Evolutionary conservation across 305 asterid genomes (phyloP).

Genomic region (Ajuga reptans): DNA sequence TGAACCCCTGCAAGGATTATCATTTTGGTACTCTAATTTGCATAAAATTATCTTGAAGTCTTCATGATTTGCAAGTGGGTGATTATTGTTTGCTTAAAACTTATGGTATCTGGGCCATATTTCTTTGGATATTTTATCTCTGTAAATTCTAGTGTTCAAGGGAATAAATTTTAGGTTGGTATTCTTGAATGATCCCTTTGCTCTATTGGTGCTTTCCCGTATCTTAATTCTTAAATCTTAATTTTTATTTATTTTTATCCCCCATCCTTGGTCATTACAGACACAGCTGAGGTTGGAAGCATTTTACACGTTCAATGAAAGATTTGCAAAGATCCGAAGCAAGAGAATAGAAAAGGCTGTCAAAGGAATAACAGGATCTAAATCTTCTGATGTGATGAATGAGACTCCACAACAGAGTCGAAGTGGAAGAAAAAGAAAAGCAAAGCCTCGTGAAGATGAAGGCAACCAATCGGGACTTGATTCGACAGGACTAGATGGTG

Average conservation of each 20-base stretch:
- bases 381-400: slow-evolving; percentile 44
- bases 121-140: background rate
- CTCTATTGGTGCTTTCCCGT: background rate
- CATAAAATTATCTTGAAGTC: too few relatives aligned
- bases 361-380: slow-evolving; percentile 58
- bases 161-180: background rate
- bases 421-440: slow-evolving; percentile 44
- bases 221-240: background rate
- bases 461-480: slow-evolving; percentile 26
- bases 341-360: slow-evolving; percentile 85
- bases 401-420: slow-evolving; percentile 34
- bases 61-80: background rate
- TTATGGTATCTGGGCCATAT: background rate
- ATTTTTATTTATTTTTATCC: background rate
- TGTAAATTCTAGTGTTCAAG: background rate
- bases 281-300: slow-evolving; percentile 96
- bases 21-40: background rate
- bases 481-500: slow-evolving; percentile 25
- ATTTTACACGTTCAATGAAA: slow-evolving; percentile 86
- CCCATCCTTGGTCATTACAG: slow-evolving; percentile 32
- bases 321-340: slow-evolving; percentile 91
- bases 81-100: background rate
- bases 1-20: background rate
- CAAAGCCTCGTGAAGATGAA: slow-evolving; percentile 28
- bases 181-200: background rate